Base-by-base conservation (phyloP, 345 rosid species). In the Euphorbia lathyris region DNA sequence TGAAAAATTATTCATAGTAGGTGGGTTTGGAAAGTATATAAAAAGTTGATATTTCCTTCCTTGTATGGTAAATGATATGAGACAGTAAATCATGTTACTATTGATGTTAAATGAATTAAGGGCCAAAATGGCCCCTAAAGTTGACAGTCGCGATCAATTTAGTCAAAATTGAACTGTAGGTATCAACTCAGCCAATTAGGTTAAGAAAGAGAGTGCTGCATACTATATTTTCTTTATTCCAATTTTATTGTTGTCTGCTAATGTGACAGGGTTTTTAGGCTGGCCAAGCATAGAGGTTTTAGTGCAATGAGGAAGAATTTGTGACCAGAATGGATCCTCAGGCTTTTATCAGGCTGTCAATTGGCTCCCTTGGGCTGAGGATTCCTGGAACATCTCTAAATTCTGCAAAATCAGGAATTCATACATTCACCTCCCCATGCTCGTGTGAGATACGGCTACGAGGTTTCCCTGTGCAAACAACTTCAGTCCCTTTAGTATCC, bases 291-390 rank as follows among this genome's bases (percentile, higher is more conserved):
- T 61, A 80, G 69, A 73, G 45, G 65, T 47, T 78, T 65, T 82
- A 78, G 72, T 70, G 76, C 76, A 66, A 85, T 82, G 92, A 79
- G 78, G 83, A 83, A 69, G 58, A 26, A 30, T 77, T 82, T 85
- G 64, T 86, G 91, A 87, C 81, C 63, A 68, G 52, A 67, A 93
- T 93, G 97, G 98, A 93, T 82, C 98, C 98, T 38, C 96, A 89
- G 81, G 94, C 96, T 78, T 93, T 93, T 77, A 89, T 86, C 78
- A 90, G 97, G 81, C 77, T 93, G 72, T 93, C 98, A 14, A 72
- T 90, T 23, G 88, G 91, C 79, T 89, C 96, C 69, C 86, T 93
- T 47, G 94, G 96, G 73, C 81, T 93, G 64, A 84, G 97, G 85
- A 71, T 83, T 79, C 87, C 88, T 16, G 83, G 83, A 73, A 34